Base-by-base conservation (phyloP, 768 basidiomycete genomes). In the Rhodocollybia butyracea region DNA sequence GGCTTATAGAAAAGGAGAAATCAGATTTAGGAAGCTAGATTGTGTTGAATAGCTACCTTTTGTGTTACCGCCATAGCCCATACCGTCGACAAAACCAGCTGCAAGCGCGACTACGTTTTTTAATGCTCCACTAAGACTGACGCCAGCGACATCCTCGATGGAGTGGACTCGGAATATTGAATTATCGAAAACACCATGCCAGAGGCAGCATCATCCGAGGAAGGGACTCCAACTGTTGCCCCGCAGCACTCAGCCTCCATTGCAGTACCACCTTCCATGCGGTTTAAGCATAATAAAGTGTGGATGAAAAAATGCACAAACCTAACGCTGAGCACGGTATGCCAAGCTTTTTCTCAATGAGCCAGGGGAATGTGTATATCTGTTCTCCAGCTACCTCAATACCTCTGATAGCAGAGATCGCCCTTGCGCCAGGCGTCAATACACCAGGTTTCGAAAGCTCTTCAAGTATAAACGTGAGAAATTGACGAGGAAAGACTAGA, bases 131-230 rank as follows among this genome's bases (percentile, higher is more conserved):
- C 58, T 59, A 19, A 59, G 58, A 34, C 52, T 55, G 36, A 59
- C 58, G 21, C 58, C 58, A 45, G 54, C 55, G 19, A 59, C 58
- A 30, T 59, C 58, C 22, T 59, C 58, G 27, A 59, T 59, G 26
- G 58, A 55, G 26, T 59, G 58, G 3, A 59, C 58, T 30, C 58
- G 46, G 42, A 59, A 59, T 43, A 40, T 46, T 13, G 58, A 55
- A 13, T 43, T 47, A 42, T 59, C 58, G 22, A 59, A 59, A n/a
- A 59, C 58, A n/a, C 55, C 58, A 24, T 59, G 58, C 58, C 58
- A 59, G 7, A 59, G 55, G 58, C 58, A 36, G 58, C 58, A 26
- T 59, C 58, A 42, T 55, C 53, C 11, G 55, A 38, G 15, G 55
- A 56, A 30, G 58, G 58, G 31, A 59, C 58, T 12, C 58, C 58